Percentiles rank a stretch among this genome's conserved stretches.
These are phyloP conservation scores for Antrodiella citrinella DNA, from an alignment of 768 basidiomycete species.

Conservation along the genomic window DNA sequence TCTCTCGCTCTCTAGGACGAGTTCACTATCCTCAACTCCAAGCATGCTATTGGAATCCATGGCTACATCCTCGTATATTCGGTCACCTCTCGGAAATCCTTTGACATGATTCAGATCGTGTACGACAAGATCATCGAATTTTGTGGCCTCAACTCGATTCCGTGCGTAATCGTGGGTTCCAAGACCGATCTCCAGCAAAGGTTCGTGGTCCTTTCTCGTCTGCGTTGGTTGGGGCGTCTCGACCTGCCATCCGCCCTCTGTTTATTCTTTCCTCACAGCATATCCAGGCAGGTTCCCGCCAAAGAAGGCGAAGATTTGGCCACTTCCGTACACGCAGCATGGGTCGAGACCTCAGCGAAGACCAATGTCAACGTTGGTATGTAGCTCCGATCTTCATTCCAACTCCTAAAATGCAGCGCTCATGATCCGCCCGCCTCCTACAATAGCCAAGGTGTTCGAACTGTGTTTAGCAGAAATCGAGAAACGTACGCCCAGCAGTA, in stretches of 20 bases:
- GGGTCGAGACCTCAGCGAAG: slow-evolving; percentile 87
- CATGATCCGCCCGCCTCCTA: neutral
- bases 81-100: slow-evolving; percentile 80
- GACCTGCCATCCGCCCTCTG: slow-evolving; percentile 10
- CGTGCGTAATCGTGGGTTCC: slow-evolving; percentile 91
- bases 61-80: slow-evolving; percentile 97
- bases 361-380: slow-evolving; percentile 79
- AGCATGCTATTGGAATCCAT: slow-evolving; percentile 95
- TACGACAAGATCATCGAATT: slow-evolving; percentile 92
- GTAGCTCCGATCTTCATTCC: slow-evolving; percentile 26
- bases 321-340: slow-evolving; percentile 62
- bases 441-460: slow-evolving; percentile 73
- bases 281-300: slow-evolving; percentile 63
- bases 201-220: slow-evolving; percentile 32
- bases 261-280: slow-evolving; percentile 26
- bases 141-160: slow-evolving; percentile 74
- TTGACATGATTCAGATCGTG: slow-evolving; percentile 90
- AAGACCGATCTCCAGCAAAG: slow-evolving; percentile 77
- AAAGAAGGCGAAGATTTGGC: slow-evolving; percentile 75
- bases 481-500: slow-evolving; percentile 52
- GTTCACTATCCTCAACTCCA: slow-evolving; percentile 86
- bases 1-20: slow-evolving; percentile 58
- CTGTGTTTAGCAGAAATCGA: slow-evolving; percentile 79
- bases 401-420: neutral
- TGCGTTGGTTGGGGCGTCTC: slow-evolving; percentile 1